Percentiles rank a stretch among this genome's conserved stretches.
Evolutionary conservation across 257 asterid species (phyloP).

Genomic region (Nicotiana sylvestris): DNA sequence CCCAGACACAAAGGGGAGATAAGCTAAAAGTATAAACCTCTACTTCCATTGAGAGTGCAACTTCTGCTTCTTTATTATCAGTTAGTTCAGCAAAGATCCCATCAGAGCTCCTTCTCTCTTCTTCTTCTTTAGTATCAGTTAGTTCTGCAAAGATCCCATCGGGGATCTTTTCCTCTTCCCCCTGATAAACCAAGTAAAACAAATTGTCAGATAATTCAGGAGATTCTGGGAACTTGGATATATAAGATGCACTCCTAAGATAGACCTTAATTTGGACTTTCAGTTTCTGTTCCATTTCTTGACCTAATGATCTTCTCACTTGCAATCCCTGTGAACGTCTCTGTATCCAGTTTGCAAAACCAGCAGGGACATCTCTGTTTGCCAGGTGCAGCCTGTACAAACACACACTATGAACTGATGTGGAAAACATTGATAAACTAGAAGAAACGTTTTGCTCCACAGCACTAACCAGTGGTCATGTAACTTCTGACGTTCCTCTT

Average conservation of each 20-base stretch:
- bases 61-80: conserved; percentile 31
- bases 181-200: conserved; percentile 37
- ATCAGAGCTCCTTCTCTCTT: conserved; percentile 33
- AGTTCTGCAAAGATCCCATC: conserved; percentile 27
- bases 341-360: conserved; percentile 52
- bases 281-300: conserved; percentile 53
- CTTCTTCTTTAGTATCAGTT: conserved; percentile 27
- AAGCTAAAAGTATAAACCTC: conserved; percentile 34
- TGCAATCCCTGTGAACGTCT: conserved; percentile 41
- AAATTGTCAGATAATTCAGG: conserved; percentile 1
- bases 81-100: conserved; percentile 31
- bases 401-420: background rate
- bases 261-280: conserved; percentile 44
- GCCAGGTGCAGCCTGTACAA: conserved; percentile 70
- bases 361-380: conserved; percentile 53
- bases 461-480: conserved; percentile 69
- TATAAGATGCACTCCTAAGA: background rate
- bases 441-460: conserved; percentile 13
- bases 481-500: conserved; percentile 86
- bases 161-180: conserved; percentile 36
- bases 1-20: background rate
- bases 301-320: conserved; percentile 43
- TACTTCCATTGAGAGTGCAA: conserved; percentile 27
- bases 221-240: conserved; percentile 2
- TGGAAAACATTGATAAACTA: conserved; percentile 15